Conservation (phyloP, 257 asterid genomes). For the Forsythia suspensa region DNA sequence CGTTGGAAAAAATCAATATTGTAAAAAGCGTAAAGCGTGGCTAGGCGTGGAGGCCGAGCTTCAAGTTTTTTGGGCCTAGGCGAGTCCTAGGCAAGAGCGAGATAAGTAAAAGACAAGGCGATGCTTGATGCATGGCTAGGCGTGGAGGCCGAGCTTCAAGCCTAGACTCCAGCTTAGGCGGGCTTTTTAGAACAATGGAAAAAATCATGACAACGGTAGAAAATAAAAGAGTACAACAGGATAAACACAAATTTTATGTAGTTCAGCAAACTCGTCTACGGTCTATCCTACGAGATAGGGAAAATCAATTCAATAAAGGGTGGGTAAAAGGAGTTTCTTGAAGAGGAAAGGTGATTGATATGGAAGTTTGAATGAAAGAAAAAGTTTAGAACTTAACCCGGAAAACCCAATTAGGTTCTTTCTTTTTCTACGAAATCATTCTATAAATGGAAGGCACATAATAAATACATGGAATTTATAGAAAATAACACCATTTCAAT, state of each 20-base stretch:
- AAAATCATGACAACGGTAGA: no score
- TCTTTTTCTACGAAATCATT: not conserved
- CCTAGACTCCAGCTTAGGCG: no score
- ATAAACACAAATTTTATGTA: no score
- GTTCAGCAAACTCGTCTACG: not conserved
- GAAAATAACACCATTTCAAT: not conserved
- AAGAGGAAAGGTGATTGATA: not conserved
- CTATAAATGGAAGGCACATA: slow-evolving; percentile 32
- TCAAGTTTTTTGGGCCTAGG: no score
- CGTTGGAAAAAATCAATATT: no score
- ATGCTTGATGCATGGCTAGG: no score
- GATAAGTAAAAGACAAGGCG: no score
- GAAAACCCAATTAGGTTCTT: slow-evolving; percentile 4
- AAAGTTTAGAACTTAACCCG: slow-evolving; percentile 1
- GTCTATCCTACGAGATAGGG: slow-evolving; percentile 2
- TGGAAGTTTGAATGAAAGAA: not conserved
- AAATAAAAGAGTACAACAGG: not conserved
- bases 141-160: no score
- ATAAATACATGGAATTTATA: slow-evolving; percentile 4
- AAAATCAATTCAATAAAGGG: not conserved
- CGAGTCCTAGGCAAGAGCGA: no score
- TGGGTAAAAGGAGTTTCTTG: not conserved
- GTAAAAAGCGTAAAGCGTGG: no score
- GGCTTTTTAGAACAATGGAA: no score
- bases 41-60: no score